phyloP scores from a whole-genome alignment of 495 filamentous ascomycete genomes.

The Aspergillus biplanus region DNA sequence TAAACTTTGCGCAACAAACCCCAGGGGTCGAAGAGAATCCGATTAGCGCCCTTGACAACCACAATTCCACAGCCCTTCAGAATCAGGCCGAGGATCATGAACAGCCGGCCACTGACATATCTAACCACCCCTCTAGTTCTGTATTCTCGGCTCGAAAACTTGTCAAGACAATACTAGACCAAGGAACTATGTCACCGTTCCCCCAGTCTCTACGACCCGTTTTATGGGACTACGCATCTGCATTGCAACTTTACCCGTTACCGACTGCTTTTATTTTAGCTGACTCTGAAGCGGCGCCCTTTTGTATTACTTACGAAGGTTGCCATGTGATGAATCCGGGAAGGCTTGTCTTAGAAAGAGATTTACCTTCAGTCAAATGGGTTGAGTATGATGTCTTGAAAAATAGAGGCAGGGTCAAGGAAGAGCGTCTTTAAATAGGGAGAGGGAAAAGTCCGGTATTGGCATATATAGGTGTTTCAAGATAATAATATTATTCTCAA shows the following conservation, averaged over 20 bases:
- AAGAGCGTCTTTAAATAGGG: conserved; percentile 39
- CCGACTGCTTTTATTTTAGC: conserved; percentile 81
- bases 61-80: conserved; percentile 17
- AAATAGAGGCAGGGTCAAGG: conserved; percentile 57
- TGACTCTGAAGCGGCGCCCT: conserved; percentile 78
- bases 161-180: conserved; percentile 91
- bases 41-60: conserved; percentile 20
- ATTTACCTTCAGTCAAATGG: conserved; percentile 72
- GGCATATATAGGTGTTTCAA: too few species aligned
- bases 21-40: conserved; percentile 30
- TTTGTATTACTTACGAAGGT: conserved; percentile 87
- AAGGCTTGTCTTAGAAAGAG: conserved; percentile 64
- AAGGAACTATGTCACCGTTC: conserved; percentile 87
- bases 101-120: conserved; percentile 22
- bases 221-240: conserved; percentile 80
- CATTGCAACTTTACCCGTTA: conserved; percentile 82
- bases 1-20: conserved; percentile 52
- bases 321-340: conserved; percentile 97
- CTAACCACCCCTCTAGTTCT: conserved; percentile 48
- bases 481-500: too few species aligned
- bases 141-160: conserved; percentile 72
- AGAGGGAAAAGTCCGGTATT: neutral
- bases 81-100: conserved; percentile 20
- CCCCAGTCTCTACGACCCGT: conserved; percentile 74
- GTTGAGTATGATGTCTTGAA: conserved; percentile 77